These are phyloP conservation scores for Quillaja saponaria DNA, from an alignment of 306 rosid genomes.

Conservation along the genomic window DNA sequence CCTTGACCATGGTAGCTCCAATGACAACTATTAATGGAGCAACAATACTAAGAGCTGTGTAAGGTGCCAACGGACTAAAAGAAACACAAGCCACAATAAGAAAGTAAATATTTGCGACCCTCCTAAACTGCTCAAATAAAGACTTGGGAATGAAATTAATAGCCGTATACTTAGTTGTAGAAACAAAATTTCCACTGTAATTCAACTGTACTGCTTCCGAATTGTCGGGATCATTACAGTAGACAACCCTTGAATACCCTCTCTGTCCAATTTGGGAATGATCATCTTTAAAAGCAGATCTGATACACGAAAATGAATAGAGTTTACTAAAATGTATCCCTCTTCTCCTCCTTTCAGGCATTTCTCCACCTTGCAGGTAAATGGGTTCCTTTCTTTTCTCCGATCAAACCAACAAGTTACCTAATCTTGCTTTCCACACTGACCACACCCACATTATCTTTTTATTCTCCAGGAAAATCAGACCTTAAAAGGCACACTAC, in stretches of 20 bases:
- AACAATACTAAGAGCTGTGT: constrained; percentile 57
- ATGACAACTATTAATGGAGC: constrained; percentile 67
- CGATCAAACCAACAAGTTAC: constrained; percentile 26
- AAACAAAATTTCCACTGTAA: constrained; percentile 72
- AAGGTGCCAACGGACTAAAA: constrained; percentile 85
- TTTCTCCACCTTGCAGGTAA: constrained; percentile 31
- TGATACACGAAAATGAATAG: constrained; percentile 63
- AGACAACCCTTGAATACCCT: constrained; percentile 70
- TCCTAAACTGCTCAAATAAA: constrained; percentile 83
- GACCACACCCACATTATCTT: constrained; percentile 24
- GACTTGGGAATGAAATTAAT: constrained; percentile 78
- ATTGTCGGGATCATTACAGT: constrained; percentile 64
- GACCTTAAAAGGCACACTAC: constrained; percentile 29
- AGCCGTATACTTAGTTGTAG: constrained; percentile 75
- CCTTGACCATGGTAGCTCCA: constrained; percentile 87
- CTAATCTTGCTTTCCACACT: not conserved
- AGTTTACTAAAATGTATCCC: constrained; percentile 68
- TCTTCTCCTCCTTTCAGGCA: constrained; percentile 51
- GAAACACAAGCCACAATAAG: constrained; percentile 82
- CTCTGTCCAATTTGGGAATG: constrained; percentile 68
- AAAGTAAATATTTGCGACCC: constrained; percentile 91
- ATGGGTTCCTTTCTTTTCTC: constrained; percentile 25
- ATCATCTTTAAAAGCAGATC: constrained; percentile 35
- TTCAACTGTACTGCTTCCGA: constrained; percentile 53
- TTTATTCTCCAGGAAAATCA: constrained; percentile 30